Conservation (phyloP, 2,329 filamentous ascomycete genomes). For the Verticillium nonalfalfae region DNA sequence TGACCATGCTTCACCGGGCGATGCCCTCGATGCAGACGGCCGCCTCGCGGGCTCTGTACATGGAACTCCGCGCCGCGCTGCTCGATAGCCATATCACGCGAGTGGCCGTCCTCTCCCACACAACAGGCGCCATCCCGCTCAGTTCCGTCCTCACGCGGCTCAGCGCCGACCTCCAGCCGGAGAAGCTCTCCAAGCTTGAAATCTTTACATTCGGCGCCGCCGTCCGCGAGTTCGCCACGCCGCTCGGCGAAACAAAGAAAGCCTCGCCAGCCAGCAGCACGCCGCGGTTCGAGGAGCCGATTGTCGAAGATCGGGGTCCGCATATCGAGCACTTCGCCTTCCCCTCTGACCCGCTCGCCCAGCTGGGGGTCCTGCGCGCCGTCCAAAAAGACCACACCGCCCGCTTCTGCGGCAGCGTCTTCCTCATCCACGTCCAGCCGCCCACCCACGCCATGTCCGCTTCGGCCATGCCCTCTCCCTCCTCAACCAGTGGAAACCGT, state of each 20-base stretch:
- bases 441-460: slow-evolving; percentile 6
- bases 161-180: slow-evolving; percentile 27
- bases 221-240: slow-evolving; percentile 28
- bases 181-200: slow-evolving; percentile 29
- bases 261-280: not conserved
- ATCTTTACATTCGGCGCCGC: slow-evolving; percentile 37
- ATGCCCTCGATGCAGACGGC: slow-evolving; percentile 19
- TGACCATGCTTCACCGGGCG: slow-evolving; percentile 22
- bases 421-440: slow-evolving; percentile 21
- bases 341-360: slow-evolving; percentile 27
- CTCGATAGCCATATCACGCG: slow-evolving; percentile 23
- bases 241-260: slow-evolving; percentile 17
- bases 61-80: slow-evolving; percentile 26
- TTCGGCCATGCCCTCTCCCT: not conserved
- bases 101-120: slow-evolving; percentile 32
- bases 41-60: slow-evolving; percentile 24
- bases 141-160: slow-evolving; percentile 28
- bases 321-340: slow-evolving; percentile 31
- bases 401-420: slow-evolving; percentile 32
- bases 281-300: slow-evolving; percentile 12
- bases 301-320: slow-evolving; percentile 12
- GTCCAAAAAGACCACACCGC: slow-evolving; percentile 26
- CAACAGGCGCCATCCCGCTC: slow-evolving; percentile 27
- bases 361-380: slow-evolving; percentile 27
- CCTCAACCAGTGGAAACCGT: not conserved